These are phyloP conservation scores for Sphenostylis stenocarpa DNA, from an alignment of 306 rosid species.

Conservation along the genomic window DNA sequence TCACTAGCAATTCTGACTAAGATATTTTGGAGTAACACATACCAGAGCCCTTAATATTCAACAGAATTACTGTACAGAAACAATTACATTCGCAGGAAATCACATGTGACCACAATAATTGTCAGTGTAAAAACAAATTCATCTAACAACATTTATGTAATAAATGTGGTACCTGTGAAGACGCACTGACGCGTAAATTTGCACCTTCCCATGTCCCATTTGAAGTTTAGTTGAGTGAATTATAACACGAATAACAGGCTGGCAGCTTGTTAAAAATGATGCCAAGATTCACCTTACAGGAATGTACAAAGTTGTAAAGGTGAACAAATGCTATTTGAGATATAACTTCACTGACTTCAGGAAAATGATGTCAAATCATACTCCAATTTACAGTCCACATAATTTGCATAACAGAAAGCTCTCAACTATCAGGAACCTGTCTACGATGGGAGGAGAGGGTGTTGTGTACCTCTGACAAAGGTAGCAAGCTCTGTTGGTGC, in stretches of 20 bases:
- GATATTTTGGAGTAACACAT: conserved; percentile 21
- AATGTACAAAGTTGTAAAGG: conserved; percentile 50
- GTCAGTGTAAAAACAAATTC: conserved; percentile 46
- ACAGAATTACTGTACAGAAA: conserved; percentile 34
- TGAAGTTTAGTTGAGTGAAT: conserved; percentile 30
- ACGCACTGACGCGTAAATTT: conserved; percentile 29
- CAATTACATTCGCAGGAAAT: conserved; percentile 51
- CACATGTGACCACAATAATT: conserved; percentile 35
- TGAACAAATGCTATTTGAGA: conserved; percentile 38
- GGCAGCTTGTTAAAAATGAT: conserved; percentile 36
- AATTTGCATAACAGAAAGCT: conserved; percentile 27
- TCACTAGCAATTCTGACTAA: neutral
- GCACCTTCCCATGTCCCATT: conserved; percentile 28
- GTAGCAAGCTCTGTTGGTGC: conserved; percentile 73
- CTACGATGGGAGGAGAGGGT: conserved; percentile 61
- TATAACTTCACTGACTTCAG: conserved; percentile 40
- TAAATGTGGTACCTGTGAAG: conserved; percentile 32
- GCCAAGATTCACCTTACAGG: conserved; percentile 48
- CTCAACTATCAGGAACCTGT: conserved; percentile 27
- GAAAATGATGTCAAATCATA: conserved; percentile 16
- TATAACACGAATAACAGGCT: conserved; percentile 37
- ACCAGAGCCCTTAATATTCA: conserved; percentile 25
- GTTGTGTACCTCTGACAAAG: conserved; percentile 63
- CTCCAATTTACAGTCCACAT: conserved; percentile 18
- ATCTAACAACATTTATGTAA: conserved; percentile 26